Evolutionary conservation across 305 asterid species (phyloP), one percentile per base, ranked within the genome.

Genomic region (Fraxinus platypoda): DNA sequence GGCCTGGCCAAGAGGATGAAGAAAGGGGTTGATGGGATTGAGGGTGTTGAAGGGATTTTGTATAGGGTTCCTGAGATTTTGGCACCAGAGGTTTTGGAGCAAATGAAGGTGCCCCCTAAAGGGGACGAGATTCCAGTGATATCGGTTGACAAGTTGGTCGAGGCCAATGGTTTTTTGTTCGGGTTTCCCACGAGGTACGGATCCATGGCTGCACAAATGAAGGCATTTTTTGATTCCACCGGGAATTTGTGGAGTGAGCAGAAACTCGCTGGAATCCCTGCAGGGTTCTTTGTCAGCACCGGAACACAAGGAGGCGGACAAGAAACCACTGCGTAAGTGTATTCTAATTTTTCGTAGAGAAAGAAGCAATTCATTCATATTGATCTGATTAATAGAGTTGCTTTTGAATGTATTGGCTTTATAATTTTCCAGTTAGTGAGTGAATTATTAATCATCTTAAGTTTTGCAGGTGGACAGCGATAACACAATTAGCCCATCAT

Each of bases 271-370:
- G 94, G 93, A 25, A 71, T 87, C 17, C 95, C 94, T 8, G 94
- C 95, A 0, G 94, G 95, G 17, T 88, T 89, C 82, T 92, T 92
- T 77, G 91, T 89, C 35, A 87, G 95, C 81, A 90, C 93, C 5
- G 95, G 92, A 12, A 88, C 95, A 5, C 95, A 91, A 82, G 92
- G 95, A 17, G 95, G 95, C 43, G 95, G 95, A 11, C 95, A 91
- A 46, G 95, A 91, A 83, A 90, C 94, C 8, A 89, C 94, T n/a
- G 93, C 94, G 95, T 90, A 87, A 86, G 92, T 86, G 49, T 74
- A 54, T 12, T 81, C 37, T 8, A 8, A 26, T 23, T 9, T 0
- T 3, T 26, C 34, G 12, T 5, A 52, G 9, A 17, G 64, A 52
- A 52, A n/a, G 64, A 52, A 52, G 64, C 64, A 52, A 17, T 52